These are phyloP conservation scores for Cyathus striatus DNA, from an alignment of 768 basidiomycete species.

Conservation along the genomic window DNA sequence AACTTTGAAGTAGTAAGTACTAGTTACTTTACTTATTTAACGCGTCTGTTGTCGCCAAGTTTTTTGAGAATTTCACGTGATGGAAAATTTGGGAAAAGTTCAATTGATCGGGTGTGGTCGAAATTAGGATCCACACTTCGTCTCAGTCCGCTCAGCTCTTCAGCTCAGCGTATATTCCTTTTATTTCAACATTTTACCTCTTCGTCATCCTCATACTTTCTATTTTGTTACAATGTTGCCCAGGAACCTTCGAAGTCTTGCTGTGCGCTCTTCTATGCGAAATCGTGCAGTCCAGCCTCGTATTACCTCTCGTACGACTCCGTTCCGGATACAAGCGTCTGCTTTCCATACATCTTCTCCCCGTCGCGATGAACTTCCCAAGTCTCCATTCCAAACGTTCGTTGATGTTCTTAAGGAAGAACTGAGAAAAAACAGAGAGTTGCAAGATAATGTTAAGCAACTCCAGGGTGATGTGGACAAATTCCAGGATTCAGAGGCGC, in stretches of 20 bases:
- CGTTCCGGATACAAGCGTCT: slow-evolving; percentile 38
- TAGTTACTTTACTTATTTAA: no score
- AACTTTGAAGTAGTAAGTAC: no score
- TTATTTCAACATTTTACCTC: not conserved
- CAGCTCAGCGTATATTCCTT: no score
- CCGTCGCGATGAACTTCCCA: slow-evolving; percentile 61
- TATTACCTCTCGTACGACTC: slow-evolving; percentile 20
- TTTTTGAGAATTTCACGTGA: no score
- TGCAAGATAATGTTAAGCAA: slow-evolving; percentile 96
- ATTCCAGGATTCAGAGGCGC: slow-evolving; percentile 92
- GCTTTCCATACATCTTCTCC: slow-evolving; percentile 66
- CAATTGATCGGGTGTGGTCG: no score
- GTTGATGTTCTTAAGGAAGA: slow-evolving; percentile 93
- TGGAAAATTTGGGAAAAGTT: no score
- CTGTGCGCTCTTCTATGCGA: slow-evolving; percentile 27
- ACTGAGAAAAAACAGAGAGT: slow-evolving; percentile 86
- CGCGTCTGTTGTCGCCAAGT: no score
- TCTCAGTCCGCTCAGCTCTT: no score
- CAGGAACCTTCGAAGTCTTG: slow-evolving; percentile 36
- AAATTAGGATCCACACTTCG: no score
- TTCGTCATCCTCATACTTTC: not conserved
- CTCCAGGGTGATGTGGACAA: slow-evolving; percentile 97
- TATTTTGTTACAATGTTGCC: slow-evolving; percentile 28
- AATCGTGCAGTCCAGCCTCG: slow-evolving; percentile 16
- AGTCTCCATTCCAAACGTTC: slow-evolving; percentile 95